These are phyloP conservation scores for Fonsecaea nubica DNA, from an alignment of 2,329 filamentous ascomycete genomes.

Conservation along the genomic window DNA sequence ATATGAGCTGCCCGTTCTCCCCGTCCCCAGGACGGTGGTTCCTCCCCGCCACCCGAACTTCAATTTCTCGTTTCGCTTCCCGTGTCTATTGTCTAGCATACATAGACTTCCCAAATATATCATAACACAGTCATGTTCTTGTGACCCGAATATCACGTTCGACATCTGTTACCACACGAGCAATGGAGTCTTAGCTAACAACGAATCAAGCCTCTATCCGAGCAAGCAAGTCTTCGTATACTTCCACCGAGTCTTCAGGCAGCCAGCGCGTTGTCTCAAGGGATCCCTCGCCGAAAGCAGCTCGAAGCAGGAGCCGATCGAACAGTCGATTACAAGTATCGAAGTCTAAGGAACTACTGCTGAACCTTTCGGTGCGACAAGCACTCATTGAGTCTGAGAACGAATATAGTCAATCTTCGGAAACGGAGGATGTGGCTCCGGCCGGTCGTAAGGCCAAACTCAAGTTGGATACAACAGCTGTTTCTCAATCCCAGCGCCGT, in stretches of 20 bases:
- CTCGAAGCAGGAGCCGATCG: constrained; percentile 35
- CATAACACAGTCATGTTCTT: not conserved
- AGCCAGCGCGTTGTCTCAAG: constrained; percentile 23
- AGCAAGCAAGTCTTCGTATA: constrained; percentile 22
- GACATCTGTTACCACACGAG: not conserved
- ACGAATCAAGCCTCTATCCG: constrained; percentile 19
- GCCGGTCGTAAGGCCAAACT: constrained; percentile 32
- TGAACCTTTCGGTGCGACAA: constrained; percentile 31
- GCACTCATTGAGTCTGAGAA: constrained; percentile 37
- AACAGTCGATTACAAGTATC: constrained; percentile 32
- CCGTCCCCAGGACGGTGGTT: constrained; percentile 7
- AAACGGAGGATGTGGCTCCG: constrained; percentile 28
- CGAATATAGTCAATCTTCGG: constrained; percentile 33
- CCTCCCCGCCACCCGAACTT: not conserved
- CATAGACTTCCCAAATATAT: not conserved
- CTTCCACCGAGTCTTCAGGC: constrained; percentile 18
- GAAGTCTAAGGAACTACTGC: constrained; percentile 36
- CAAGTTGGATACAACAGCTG: constrained; percentile 35
- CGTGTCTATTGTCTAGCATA: constrained; percentile 7
- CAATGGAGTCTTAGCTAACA: constrained; percentile 16
- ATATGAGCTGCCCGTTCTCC: constrained; percentile 33
- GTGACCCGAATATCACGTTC: not conserved
- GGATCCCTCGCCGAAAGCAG: constrained; percentile 32
- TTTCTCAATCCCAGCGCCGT: constrained; percentile 23
- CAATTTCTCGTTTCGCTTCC: not conserved